Evolutionary conservation across 768 basidiomycete genomes (phyloP).

Genomic region (Coprinopsis marcescibilis): DNA sequence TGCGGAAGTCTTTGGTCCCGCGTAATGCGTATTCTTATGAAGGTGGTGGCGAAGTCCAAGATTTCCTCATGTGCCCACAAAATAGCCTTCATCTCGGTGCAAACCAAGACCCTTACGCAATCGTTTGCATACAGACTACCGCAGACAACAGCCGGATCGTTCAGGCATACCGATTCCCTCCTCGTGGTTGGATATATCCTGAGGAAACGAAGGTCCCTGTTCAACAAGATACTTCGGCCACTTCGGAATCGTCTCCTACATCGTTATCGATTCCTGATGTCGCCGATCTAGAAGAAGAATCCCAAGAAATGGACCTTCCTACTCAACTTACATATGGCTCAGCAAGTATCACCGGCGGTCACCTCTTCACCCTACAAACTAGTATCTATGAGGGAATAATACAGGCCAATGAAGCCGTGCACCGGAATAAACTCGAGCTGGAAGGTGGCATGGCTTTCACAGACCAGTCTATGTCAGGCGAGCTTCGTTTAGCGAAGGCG

Average conservation of each 20-base stretch:
- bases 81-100: constrained; percentile 64
- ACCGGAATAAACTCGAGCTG: constrained; percentile 28
- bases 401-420: constrained; percentile 14
- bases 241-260: no score
- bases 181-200: constrained; percentile 36
- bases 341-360: constrained; percentile 35
- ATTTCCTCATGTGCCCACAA: constrained; percentile 73
- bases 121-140: constrained; percentile 56
- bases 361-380: constrained; percentile 41
- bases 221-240: no score
- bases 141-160: constrained; percentile 43
- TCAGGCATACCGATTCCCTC: constrained; percentile 70
- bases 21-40: constrained; percentile 51
- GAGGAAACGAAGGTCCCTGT: not conserved
- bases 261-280: no score
- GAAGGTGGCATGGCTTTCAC: constrained; percentile 55
- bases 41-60: constrained; percentile 58
- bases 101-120: constrained; percentile 60
- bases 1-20: constrained; percentile 52
- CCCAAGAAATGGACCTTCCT: constrained; percentile 4
- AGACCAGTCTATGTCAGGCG: constrained; percentile 43
- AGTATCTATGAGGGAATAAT: constrained; percentile 41
- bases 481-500: constrained; percentile 54
- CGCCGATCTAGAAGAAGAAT: not conserved
- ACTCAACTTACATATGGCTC: constrained; percentile 9